phyloP scores from a whole-genome alignment of 495 filamentous ascomycete genomes.

The Friedmanniomyces endolithicus region DNA sequence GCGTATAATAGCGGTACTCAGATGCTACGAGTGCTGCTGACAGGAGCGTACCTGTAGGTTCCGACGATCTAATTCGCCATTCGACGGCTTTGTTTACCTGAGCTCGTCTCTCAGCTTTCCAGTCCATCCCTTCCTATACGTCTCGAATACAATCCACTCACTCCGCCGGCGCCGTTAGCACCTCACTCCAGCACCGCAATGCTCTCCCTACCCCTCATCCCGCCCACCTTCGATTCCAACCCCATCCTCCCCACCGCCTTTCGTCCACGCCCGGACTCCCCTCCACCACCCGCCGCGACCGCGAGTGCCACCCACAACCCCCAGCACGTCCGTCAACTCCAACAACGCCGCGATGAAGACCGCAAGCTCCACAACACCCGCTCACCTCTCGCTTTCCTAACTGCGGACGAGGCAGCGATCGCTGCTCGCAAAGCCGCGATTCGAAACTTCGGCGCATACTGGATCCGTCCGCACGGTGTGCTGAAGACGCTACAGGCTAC shows the following conservation, averaged over 20 bases:
- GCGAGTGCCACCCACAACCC: conserved; percentile 8
- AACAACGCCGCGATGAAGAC: conserved; percentile 14
- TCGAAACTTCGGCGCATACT: conserved; percentile 31
- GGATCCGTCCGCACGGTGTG: conserved; percentile 35
- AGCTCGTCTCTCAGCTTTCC: no score
- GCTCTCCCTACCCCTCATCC: conserved; percentile 25
- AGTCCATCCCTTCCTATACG: no score
- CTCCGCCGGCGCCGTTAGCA: no score
- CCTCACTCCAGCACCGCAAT: not conserved
- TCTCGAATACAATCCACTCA: no score
- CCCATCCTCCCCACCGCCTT: conserved; percentile 8
- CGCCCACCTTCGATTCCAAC: conserved; percentile 15
- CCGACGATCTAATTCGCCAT: no score
- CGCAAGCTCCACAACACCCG: conserved; percentile 5
- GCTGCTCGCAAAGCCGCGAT: conserved; percentile 30
- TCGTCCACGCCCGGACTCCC: conserved; percentile 14
- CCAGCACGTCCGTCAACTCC: conserved; percentile 12
- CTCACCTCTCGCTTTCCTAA: conserved; percentile 21
- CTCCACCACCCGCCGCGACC: conserved; percentile 8
- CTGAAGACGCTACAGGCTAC: conserved; percentile 34
- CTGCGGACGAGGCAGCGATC: conserved; percentile 29
- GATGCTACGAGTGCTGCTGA: no score
- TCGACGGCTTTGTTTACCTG: no score
- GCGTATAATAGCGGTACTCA: no score
- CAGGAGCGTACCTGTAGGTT: no score